A percentile compares a stretch with the other conserved stretches of the same genome.
These are phyloP conservation scores for Phlebiopsis gigantea DNA, from an alignment of 768 basidiomycete genomes.

Conservation along the genomic window DNA sequence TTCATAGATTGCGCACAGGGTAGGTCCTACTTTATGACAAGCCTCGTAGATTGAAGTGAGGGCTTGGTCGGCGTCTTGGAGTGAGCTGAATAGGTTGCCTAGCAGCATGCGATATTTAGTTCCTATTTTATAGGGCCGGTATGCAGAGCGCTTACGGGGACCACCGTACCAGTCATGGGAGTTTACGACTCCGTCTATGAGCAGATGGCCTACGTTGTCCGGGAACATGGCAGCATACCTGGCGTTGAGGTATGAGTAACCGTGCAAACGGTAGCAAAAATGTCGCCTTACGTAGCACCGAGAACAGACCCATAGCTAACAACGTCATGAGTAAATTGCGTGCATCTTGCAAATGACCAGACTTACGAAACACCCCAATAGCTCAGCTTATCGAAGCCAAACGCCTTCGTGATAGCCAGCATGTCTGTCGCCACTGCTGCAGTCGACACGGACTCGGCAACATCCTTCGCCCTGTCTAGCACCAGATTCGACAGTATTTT, in stretches of 20 bases:
- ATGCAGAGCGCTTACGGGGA: no score
- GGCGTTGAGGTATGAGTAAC: not conserved
- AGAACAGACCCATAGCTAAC: slow-evolving; percentile 18
- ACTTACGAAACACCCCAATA: slow-evolving; percentile 26
- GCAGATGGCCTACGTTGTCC: slow-evolving; percentile 25
- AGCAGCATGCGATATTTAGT: not conserved
- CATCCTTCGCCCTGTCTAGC: not conserved
- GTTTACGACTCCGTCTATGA: slow-evolving; percentile 25
- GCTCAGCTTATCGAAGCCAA: slow-evolving; percentile 25
- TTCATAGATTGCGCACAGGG: slow-evolving; percentile 22
- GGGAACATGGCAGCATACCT: slow-evolving; percentile 29
- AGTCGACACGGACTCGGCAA: slow-evolving; percentile 20
- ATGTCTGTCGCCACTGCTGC: slow-evolving; percentile 27
- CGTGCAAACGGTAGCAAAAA: not conserved
- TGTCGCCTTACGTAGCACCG: slow-evolving; percentile 13
- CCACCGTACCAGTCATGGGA: slow-evolving; percentile 16
- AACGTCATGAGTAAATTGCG: not conserved
- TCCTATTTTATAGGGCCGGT: no score
- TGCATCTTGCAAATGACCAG: not conserved
- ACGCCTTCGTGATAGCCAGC: slow-evolving; percentile 23
- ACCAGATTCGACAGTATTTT: not conserved
- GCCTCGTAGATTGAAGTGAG: slow-evolving; percentile 18
- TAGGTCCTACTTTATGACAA: slow-evolving; percentile 18
- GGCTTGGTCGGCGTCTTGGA: slow-evolving; percentile 9
- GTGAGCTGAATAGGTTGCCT: slow-evolving; percentile 11